Evolutionary conservation across 1,284 basidiomycete genomes (phyloP).

Genomic region (Cutaneotrichosporon sp.): DNA sequence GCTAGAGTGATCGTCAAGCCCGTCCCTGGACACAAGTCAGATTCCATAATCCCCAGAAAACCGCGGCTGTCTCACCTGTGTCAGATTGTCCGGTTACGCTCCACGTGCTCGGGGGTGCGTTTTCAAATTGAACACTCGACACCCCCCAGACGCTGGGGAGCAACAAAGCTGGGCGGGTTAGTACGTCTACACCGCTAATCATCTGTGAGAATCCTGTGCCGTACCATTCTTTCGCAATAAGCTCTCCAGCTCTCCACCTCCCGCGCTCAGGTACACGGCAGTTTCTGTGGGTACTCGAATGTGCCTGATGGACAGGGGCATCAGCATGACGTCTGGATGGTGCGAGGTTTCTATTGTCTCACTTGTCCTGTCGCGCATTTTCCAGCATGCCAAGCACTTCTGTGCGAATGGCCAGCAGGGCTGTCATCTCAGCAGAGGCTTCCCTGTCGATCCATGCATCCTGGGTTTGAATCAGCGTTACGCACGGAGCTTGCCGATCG

Average conservation of each 20-base stretch:
- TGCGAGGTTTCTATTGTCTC: conserved; percentile 11
- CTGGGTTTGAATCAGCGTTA: not conserved
- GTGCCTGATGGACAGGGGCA: conserved; percentile 3
- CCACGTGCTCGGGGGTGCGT: conserved; percentile 23
- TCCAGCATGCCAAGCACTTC: conserved; percentile 31
- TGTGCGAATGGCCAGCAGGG: conserved; percentile 23
- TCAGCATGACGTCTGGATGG: not conserved
- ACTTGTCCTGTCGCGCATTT: conserved; percentile 35
- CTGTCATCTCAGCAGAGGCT: conserved; percentile 23
- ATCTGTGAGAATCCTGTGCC: not conserved
- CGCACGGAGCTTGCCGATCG: not conserved
- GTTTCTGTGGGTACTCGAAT: conserved; percentile 15
- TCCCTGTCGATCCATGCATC: not conserved
- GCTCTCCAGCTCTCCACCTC: conserved; percentile 1
- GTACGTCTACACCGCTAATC: not conserved
- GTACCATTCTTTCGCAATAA: conserved; percentile 22
- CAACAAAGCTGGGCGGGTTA: conserved; percentile 53
- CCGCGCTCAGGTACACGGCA: conserved; percentile 10
- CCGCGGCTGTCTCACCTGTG: not conserved
- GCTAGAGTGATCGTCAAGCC: conserved; percentile 44
- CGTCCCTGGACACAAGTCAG: not conserved
- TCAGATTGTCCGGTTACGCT: conserved; percentile 6
- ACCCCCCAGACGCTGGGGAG: conserved; percentile 72
- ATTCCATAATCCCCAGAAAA: not conserved
- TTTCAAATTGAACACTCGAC: conserved; percentile 57